Conservation (phyloP, 2,329 filamentous ascomycete genomes). For the Fusarium sp. region DNA sequence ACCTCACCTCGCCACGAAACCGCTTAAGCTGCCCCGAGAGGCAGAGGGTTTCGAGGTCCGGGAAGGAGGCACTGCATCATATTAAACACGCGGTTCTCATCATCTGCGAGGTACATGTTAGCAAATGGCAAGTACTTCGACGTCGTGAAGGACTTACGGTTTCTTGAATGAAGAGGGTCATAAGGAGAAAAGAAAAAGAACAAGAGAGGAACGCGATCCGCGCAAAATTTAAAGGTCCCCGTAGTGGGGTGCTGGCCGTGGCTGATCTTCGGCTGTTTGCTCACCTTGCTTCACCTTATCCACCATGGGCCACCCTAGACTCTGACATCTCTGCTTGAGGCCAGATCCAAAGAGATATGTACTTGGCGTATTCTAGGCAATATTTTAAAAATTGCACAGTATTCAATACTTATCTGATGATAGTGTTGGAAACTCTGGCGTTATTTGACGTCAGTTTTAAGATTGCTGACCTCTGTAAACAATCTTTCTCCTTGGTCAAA, state of each 20-base stretch:
- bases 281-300: neutral
- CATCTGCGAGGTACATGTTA: slow-evolving; percentile 70
- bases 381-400: too few species aligned
- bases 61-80: slow-evolving; percentile 78
- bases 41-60: slow-evolving; percentile 81
- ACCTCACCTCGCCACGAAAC: slow-evolving; percentile 70
- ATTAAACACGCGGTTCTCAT: slow-evolving; percentile 99
- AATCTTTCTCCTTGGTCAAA: too few species aligned
- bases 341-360: neutral
- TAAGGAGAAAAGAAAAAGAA: slow-evolving; percentile 65
- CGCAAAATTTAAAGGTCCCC: slow-evolving; percentile 48
- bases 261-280: slow-evolving; percentile 40
- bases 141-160: slow-evolving; percentile 81
- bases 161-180: slow-evolving; percentile 99
- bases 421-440: neutral
- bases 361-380: too few species aligned
- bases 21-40: slow-evolving; percentile 80
- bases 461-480: too few species aligned
- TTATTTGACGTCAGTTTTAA: neutral
- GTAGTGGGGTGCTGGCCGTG: slow-evolving; percentile 36
- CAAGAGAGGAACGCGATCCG: slow-evolving; percentile 39
- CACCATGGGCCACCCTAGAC: neutral
- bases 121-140: slow-evolving; percentile 10
- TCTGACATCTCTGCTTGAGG: neutral
- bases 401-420: neutral